Evolutionary conservation across 495 filamentous ascomycete genomes (phyloP), one percentile per base, ranked within the genome.

Genomic region (Penicillium malachiteum): DNA sequence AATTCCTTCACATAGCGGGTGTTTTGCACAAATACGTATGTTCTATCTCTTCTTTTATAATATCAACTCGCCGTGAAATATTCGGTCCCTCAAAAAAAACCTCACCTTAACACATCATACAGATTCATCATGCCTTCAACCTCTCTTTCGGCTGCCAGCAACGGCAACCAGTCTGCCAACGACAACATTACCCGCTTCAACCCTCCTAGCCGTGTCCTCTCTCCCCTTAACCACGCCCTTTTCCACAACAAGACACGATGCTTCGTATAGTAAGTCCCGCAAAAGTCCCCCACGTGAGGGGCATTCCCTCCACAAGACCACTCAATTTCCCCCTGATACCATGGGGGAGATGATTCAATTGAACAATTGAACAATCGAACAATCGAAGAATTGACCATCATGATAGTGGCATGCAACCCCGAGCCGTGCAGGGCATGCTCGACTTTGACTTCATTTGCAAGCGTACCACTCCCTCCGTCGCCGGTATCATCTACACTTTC

Each of bases 391-490:
- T 48, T 56, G n/a, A 60, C 53, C 21, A 26, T 3, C n/a, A 38
- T 18, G 39, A 38, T n/a, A 88, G 85, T 78, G 94, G 94, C 66
- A 87, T 98, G 68, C 94, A 98, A 79, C 95, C 95, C 61, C 86
- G 91, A 70, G 94, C 94, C 65, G 95, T 97, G 63, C 94, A 98
- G 82, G 95, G 95, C 75, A 98, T 97, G 94, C 89, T 98, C 71
- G 94, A 98, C 76, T 98, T 98, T 77, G 94, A 98, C 82, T 98
- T 97, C 84, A 98, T 98, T 79, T 98, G 94, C 91, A 97, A 97
- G 84, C 90, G 94, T 55, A 81, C 82, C 71, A 96, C 91, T 13
- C 94, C 94, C 54, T 97, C 94, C 57, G 94, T 98, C 48, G 94
- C 94, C 61, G 94, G 92, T 76, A 98, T 98, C 77, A 97, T 98